phyloP scores from a whole-genome alignment of 1,139 yeast genomes.

The Yamadazyma taylorii region DNA sequence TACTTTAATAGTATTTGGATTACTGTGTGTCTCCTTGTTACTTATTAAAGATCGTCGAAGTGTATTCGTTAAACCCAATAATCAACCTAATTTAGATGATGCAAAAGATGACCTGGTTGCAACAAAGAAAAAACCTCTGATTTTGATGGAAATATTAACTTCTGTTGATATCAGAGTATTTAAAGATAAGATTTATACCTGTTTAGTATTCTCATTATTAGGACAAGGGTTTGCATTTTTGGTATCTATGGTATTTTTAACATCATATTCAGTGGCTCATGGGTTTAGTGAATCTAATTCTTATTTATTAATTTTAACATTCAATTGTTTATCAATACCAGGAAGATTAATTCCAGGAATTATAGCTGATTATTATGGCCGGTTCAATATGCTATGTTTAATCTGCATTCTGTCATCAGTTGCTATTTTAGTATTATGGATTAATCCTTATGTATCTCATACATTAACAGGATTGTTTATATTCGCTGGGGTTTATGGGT shows the following conservation, averaged over 20 bases:
- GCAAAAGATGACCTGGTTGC: too few relatives aligned
- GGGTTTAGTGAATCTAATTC: slow-evolving; percentile 43
- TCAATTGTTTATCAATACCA: slow-evolving; percentile 48
- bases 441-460: slow-evolving; percentile 33
- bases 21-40: slow-evolving; percentile 35
- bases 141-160: slow-evolving; percentile 17
- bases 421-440: slow-evolving; percentile 46
- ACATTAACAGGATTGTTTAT: slow-evolving; percentile 24
- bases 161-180: slow-evolving; percentile 29
- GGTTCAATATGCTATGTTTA: slow-evolving; percentile 51
- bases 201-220: slow-evolving; percentile 28
- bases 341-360: slow-evolving; percentile 51
- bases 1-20: slow-evolving; percentile 47
- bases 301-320: slow-evolving; percentile 44
- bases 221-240: slow-evolving; percentile 47
- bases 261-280: slow-evolving; percentile 48
- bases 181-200: slow-evolving; percentile 24
- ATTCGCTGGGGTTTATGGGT: slow-evolving; percentile 31
- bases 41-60: slow-evolving; percentile 43
- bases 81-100: neutral
- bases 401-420: slow-evolving; percentile 38
- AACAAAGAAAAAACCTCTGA: slow-evolving; percentile 8
- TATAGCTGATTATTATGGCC: slow-evolving; percentile 49
- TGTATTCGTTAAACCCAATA: slow-evolving; percentile 7
- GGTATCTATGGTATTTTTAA: slow-evolving; percentile 49